These are phyloP conservation scores for Backusella luteola DNA, from an alignment of 192 early-diverging fungal species.

Conservation along the genomic window DNA sequence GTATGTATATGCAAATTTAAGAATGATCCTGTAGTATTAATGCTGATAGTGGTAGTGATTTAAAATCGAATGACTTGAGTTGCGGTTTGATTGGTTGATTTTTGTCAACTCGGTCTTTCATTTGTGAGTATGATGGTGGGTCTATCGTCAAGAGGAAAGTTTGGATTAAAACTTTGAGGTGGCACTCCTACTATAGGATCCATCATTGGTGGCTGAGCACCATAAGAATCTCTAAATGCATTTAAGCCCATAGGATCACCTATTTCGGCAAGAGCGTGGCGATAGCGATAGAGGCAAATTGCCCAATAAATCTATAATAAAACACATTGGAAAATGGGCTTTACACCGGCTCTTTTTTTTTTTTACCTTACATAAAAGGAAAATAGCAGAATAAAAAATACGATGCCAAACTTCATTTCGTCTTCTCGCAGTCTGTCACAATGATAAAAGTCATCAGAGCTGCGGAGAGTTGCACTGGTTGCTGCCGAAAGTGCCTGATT, in stretches of 20 bases:
- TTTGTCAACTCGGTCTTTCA: not conserved
- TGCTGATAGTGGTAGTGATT: not conserved
- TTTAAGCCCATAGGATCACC: not conserved
- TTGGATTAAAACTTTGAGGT: no score
- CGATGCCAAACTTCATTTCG: constrained; percentile 33
- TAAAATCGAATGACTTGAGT: not conserved
- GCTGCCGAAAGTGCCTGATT: not conserved
- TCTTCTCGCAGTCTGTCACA: constrained; percentile 29
- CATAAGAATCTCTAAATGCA: not conserved
- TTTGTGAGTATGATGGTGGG: not conserved
- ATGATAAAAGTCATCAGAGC: constrained; percentile 22
- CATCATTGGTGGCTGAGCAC: not conserved
- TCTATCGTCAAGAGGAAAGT: not conserved
- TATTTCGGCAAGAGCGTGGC: not conserved
- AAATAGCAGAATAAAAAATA: constrained; percentile 27
- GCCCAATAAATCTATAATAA: constrained; percentile 19
- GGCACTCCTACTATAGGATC: not conserved
- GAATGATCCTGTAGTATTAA: not conserved
- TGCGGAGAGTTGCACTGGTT: not conserved
- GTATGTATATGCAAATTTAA: not conserved
- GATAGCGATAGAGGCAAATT: not conserved
- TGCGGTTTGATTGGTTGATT: not conserved
- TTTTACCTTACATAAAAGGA: constrained; percentile 26
- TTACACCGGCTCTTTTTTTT: not conserved
- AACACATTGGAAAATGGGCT: not conserved